Percentiles rank a stretch among this genome's conserved stretches.
These are phyloP conservation scores for Amphicarpaea edgeworthii DNA, from an alignment of 306 rosid species.

Conservation along the genomic window DNA sequence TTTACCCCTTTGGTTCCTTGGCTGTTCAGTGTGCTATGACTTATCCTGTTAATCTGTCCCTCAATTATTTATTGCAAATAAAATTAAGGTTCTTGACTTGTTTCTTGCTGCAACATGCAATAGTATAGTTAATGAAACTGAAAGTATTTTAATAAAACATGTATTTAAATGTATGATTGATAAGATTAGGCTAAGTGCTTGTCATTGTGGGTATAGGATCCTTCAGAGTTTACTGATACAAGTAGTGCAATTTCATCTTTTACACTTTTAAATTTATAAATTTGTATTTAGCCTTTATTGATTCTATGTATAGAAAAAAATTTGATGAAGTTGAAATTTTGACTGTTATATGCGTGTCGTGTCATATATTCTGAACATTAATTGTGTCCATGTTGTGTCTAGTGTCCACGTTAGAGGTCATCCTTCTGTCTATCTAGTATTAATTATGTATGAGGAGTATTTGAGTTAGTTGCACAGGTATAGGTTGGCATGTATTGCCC, in stretches of 20 bases:
- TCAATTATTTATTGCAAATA: neutral
- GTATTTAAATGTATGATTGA: neutral
- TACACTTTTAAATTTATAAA: neutral
- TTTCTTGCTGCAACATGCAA: neutral
- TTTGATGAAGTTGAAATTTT: neutral
- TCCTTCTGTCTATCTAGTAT: neutral
- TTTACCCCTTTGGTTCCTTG: neutral
- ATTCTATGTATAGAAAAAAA: neutral
- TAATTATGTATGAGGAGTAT: neutral
- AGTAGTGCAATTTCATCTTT: neutral
- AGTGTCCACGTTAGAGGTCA: neutral
- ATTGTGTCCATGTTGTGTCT: neutral
- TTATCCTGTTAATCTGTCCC: neutral
- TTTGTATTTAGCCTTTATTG: neutral
- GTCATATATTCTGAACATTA: neutral
- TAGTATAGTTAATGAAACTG: slow-evolving; percentile 15
- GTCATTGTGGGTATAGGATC: neutral
- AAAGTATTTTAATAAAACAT: neutral
- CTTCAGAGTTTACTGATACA: neutral
- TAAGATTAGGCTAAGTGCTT: neutral
- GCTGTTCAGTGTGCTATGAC: neutral
- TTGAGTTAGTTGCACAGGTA: neutral
- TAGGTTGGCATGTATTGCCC: neutral
- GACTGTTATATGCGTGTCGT: neutral
- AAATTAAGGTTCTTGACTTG: neutral